Evolutionary conservation across 2,329 filamentous ascomycete species (phyloP).

Genomic region (Botrytis sinoallii): DNA sequence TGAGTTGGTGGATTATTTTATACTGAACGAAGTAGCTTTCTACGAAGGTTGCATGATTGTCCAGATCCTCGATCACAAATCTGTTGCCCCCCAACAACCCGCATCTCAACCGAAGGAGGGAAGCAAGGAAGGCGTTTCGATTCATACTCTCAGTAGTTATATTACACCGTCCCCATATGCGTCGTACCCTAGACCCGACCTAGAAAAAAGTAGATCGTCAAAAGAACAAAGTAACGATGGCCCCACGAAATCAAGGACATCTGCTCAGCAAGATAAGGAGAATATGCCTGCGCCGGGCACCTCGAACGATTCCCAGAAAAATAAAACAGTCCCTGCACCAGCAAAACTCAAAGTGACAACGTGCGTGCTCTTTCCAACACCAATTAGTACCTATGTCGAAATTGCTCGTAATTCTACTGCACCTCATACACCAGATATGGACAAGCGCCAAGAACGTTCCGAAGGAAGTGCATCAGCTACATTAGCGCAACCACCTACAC

Average conservation of each 20-base stretch:
- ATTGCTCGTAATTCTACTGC: constrained; percentile 58
- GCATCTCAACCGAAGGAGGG: constrained; percentile 52
- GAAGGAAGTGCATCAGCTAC: constrained; percentile 43
- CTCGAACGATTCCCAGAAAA: constrained; percentile 46
- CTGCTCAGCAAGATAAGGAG: constrained; percentile 54
- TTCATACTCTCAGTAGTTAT: constrained; percentile 89
- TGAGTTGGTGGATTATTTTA: constrained; percentile 78
- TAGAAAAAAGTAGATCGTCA: constrained; percentile 36
- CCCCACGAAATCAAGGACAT: constrained; percentile 30
- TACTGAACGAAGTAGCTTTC: constrained; percentile 62
- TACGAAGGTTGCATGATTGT: constrained; percentile 97
- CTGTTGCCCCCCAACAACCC: constrained; percentile 59
- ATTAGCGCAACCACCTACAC: constrained; percentile 52
- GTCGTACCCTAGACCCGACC: constrained; percentile 62
- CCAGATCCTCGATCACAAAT: constrained; percentile 85
- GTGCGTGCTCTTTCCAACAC: constrained; percentile 80
- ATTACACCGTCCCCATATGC: constrained; percentile 85
- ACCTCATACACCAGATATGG: constrained; percentile 57
- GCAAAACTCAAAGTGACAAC: constrained; percentile 68
- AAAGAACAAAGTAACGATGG: constrained; percentile 36
- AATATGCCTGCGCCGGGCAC: constrained; percentile 53
- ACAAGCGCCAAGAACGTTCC: constrained; percentile 42
- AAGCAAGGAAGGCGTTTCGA: constrained; percentile 70
- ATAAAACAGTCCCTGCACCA: constrained; percentile 40
- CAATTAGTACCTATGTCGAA: constrained; percentile 71